These are phyloP conservation scores for Chlorella vulgaris DNA, from an alignment of 139 green algal species.

Conservation along the genomic window DNA sequence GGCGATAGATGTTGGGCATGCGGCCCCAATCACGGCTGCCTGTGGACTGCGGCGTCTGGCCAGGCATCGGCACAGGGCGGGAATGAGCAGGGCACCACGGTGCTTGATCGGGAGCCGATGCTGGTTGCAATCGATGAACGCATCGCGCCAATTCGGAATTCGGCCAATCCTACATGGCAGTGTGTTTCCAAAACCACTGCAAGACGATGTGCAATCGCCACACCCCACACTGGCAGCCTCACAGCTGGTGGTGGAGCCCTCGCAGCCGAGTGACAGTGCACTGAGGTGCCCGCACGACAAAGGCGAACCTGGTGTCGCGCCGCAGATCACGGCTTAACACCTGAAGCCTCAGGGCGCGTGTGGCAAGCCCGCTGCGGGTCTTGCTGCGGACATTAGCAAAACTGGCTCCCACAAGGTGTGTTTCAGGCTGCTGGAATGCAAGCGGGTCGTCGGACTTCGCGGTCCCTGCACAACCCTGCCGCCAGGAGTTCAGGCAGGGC, in stretches of 20 bases:
- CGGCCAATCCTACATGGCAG: too few relatives aligned
- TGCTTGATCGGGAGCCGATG: too few relatives aligned
- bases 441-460: too few relatives aligned
- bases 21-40: not conserved
- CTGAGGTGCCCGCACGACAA: not conserved
- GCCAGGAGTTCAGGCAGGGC: too few relatives aligned
- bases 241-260: too few relatives aligned
- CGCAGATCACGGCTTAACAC: not conserved
- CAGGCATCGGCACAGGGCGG: not conserved
- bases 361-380: not conserved
- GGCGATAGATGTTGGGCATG: slow-evolving; percentile 15
- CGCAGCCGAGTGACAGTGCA: too few relatives aligned
- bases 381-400: not conserved
- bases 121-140: too few relatives aligned
- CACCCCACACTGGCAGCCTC: too few relatives aligned
- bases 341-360: not conserved
- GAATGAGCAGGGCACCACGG: not conserved
- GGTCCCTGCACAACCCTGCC: not conserved
- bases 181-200: too few relatives aligned
- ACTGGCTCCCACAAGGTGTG: not conserved
- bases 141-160: too few relatives aligned
- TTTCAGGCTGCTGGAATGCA: not conserved
- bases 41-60: not conserved
- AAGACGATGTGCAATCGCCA: too few relatives aligned
- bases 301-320: not conserved